Percentiles rank a stretch among this genome's conserved stretches.
These are phyloP conservation scores for Diaporthe batatas DNA, from an alignment of 2,329 filamentous ascomycete species.

Conservation along the genomic window DNA sequence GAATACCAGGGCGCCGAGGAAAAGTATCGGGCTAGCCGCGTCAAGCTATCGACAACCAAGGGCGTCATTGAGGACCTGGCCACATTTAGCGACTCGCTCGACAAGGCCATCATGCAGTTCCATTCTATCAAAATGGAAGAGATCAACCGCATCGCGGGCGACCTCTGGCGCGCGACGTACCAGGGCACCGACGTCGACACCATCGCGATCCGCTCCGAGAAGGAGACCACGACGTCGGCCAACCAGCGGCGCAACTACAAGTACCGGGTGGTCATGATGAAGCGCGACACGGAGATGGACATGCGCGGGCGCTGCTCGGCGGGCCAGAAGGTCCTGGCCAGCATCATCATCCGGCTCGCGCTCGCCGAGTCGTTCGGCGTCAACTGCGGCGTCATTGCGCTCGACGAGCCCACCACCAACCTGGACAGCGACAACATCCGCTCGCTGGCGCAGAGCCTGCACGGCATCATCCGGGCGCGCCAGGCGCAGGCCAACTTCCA, in stretches of 20 bases:
- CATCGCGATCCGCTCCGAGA: slow-evolving; percentile 93
- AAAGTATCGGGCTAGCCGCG: slow-evolving; percentile 88
- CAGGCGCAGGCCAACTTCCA: slow-evolving; percentile 95
- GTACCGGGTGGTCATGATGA: slow-evolving; percentile 98
- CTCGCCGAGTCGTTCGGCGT: slow-evolving; percentile 96
- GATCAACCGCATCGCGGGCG: slow-evolving; percentile 93
- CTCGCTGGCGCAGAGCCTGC: slow-evolving; percentile 85
- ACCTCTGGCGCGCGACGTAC: slow-evolving; percentile 98
- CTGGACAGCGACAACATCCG: slow-evolving; percentile 95
- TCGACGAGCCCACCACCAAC: slow-evolving; percentile 98
- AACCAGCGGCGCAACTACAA: slow-evolving; percentile 88
- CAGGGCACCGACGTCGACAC: slow-evolving; percentile 97
- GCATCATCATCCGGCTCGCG: slow-evolving; percentile 96
- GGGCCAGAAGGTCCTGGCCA: slow-evolving; percentile 95
- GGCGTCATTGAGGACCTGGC: slow-evolving; percentile 92
- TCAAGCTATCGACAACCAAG: slow-evolving; percentile 91
- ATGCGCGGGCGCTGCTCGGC: slow-evolving; percentile 98
- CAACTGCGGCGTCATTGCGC: slow-evolving; percentile 94
- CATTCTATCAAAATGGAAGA: slow-evolving; percentile 98
- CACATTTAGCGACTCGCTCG: slow-evolving; percentile 85
- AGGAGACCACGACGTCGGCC: slow-evolving; percentile 69
- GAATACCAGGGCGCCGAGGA: slow-evolving; percentile 87
- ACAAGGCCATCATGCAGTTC: slow-evolving; percentile 98
- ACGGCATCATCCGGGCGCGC: slow-evolving; percentile 87
- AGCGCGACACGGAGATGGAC: slow-evolving; percentile 97